phyloP scores from a whole-genome alignment of 1,284 basidiomycete species.

The Trichosporon faecale region DNA sequence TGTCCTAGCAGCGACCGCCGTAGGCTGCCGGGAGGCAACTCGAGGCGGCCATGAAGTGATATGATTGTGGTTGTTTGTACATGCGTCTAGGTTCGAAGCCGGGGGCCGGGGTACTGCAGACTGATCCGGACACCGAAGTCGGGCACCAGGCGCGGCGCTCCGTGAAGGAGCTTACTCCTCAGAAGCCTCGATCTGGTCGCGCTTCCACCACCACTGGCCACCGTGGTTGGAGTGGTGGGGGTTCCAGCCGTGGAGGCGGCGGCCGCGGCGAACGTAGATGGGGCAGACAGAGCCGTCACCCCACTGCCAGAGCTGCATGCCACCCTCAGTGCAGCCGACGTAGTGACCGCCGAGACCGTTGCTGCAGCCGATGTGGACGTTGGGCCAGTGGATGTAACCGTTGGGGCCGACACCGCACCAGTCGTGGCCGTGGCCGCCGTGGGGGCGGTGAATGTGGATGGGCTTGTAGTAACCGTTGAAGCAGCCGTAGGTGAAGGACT shows the following conservation, averaged over 20 bases:
- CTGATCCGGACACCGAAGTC: background rate
- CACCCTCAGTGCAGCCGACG: background rate
- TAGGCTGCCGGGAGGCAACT: background rate
- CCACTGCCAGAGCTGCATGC: constrained; percentile 11
- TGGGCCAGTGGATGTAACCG: constrained; percentile 9
- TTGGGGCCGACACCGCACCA: background rate
- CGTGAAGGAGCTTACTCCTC: too few relatives aligned
- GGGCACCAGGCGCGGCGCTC: too few relatives aligned
- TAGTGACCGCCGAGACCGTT: constrained; percentile 4
- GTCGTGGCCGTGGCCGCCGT: background rate
- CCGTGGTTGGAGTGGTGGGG: background rate
- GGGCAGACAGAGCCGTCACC: constrained; percentile 2
- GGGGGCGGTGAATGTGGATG: background rate
- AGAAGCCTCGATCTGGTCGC: too few relatives aligned
- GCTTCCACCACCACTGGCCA: too few relatives aligned
- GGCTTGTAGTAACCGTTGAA: background rate
- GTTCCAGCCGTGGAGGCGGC: background rate
- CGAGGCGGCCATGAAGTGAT: background rate
- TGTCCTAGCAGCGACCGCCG: background rate
- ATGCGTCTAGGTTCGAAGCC: background rate
- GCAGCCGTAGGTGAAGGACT: background rate
- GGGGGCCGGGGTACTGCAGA: background rate
- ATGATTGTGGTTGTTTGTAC: background rate
- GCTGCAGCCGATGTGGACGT: background rate
- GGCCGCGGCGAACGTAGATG: background rate